Conservation (phyloP, 2,329 filamentous ascomycete species). For the Fusarium sp. region DNA sequence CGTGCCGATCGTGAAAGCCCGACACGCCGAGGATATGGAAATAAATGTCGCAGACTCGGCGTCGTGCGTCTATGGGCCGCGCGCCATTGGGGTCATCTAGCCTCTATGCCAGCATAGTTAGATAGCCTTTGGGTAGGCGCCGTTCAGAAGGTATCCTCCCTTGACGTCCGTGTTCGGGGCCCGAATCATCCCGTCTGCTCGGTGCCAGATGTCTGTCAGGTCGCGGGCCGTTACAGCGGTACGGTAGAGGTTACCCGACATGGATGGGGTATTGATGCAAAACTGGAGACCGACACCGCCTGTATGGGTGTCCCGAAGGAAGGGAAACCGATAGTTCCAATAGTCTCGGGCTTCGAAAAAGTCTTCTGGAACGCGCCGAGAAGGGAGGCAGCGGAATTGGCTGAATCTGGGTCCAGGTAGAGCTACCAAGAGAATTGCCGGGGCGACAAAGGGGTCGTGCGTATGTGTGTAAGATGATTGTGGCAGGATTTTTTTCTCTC, state of each 20-base stretch:
- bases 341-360: constrained; percentile 30
- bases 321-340: constrained; percentile 36
- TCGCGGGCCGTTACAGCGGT: constrained; percentile 32
- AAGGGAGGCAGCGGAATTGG: constrained; percentile 26
- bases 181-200: constrained; percentile 31
- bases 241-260: constrained; percentile 27
- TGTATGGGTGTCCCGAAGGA: constrained; percentile 23
- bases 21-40: constrained; percentile 1
- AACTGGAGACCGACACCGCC: constrained; percentile 24
- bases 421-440: constrained; percentile 19
- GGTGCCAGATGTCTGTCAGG: constrained; percentile 21
- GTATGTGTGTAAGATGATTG: constrained; percentile 33
- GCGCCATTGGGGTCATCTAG: constrained; percentile 22
- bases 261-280: constrained; percentile 26
- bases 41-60: constrained; percentile 34
- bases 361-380: constrained; percentile 34
- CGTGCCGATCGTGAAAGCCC: constrained; percentile 23
- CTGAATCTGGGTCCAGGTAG: constrained; percentile 23
- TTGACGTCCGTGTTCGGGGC: constrained; percentile 24
- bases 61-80: constrained; percentile 20
- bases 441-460: constrained; percentile 16
- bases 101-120: constrained; percentile 15
- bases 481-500: constrained; percentile 30
- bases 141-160: constrained; percentile 13
- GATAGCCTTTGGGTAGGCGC: constrained; percentile 2